Conservation (phyloP, 1,284 basidiomycete species). For the Irpex sp. region DNA sequence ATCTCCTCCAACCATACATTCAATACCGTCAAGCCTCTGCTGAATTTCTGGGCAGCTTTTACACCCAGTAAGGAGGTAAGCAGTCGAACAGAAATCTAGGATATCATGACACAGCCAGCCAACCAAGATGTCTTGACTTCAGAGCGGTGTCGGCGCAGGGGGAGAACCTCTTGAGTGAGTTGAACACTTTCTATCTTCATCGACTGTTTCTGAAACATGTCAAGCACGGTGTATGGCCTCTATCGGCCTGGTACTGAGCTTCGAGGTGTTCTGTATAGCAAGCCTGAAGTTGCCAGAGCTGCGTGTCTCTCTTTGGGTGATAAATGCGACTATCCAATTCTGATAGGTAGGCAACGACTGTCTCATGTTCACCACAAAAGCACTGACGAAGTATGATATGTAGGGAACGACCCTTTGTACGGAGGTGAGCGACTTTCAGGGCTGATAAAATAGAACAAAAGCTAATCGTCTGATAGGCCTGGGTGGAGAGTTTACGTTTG, state of each 20-base stretch:
- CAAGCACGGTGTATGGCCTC: constrained; percentile 70
- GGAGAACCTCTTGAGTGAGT: constrained; percentile 63
- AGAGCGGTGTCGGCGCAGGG: constrained; percentile 75
- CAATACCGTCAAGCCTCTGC: constrained; percentile 65
- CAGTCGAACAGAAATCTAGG: background rate
- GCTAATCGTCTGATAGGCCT: constrained; percentile 40
- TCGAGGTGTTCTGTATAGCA: constrained; percentile 68
- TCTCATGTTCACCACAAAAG: background rate
- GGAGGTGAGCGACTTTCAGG: constrained; percentile 49
- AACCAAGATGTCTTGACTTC: background rate
- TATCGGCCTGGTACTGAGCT: constrained; percentile 79
- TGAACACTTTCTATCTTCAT: background rate
- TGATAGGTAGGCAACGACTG: constrained; percentile 50
- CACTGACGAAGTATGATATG: background rate
- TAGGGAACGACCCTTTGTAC: constrained; percentile 78
- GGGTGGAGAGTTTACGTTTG: constrained; percentile 80
- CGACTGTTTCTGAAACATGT: background rate
- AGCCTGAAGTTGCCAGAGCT: constrained; percentile 59
- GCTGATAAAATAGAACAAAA: background rate
- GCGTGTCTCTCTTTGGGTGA: constrained; percentile 62
- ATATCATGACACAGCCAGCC: too few relatives aligned
- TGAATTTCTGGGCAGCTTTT: constrained; percentile 84
- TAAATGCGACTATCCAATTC: constrained; percentile 73
- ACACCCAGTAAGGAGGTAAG: constrained; percentile 63
- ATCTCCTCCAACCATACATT: constrained; percentile 74